These are phyloP conservation scores for Grigorovia yakushimaensis DNA, from an alignment of 805 yeast genomes.

Conservation along the genomic window DNA sequence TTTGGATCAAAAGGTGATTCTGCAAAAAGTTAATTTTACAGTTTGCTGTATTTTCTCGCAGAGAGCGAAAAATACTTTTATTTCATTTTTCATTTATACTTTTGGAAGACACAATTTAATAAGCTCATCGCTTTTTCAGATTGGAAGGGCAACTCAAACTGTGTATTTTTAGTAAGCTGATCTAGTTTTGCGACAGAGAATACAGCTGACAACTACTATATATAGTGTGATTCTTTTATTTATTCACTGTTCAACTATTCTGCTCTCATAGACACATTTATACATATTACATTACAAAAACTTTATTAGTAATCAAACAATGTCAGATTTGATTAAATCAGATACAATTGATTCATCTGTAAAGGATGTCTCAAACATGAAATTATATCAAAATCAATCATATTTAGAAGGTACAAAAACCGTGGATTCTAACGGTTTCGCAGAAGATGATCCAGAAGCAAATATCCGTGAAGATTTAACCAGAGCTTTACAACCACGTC, in stretches of 20 bases:
- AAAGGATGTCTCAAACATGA: neutral
- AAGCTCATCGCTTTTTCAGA: neutral
- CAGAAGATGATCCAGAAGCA: constrained; percentile 7
- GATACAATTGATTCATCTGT: neutral
- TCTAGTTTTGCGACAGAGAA: neutral
- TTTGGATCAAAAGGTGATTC: too few species aligned
- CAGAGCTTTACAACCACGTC: constrained; percentile 43
- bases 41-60: neutral
- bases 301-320: neutral
- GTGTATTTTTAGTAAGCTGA: neutral
- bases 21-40: neutral
- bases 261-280: neutral
- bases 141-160: neutral
- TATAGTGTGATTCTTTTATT: too few species aligned
- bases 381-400: neutral
- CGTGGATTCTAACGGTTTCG: neutral
- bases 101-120: neutral
- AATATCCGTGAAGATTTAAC: constrained; percentile 8
- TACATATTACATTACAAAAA: too few species aligned
- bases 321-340: neutral
- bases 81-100: too few species aligned
- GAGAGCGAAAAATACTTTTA: neutral
- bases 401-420: neutral
- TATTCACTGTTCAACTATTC: too few species aligned
- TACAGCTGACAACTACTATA: too few species aligned